Conservation (phyloP, 23 red algal species). For the Chondrus crispus region DNA sequence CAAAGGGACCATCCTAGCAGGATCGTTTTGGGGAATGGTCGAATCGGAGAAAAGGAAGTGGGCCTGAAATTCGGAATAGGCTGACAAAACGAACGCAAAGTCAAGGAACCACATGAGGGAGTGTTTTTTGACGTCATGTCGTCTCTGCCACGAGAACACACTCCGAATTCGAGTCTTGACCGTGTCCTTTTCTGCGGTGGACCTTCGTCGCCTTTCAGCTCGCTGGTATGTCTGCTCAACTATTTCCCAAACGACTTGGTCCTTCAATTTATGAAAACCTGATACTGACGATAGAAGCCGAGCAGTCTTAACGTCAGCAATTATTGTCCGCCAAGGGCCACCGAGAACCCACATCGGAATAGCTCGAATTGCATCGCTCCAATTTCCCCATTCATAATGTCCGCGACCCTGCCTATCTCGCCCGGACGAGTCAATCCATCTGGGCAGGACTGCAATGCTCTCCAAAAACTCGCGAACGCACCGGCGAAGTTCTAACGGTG, state of each 20-base stretch:
- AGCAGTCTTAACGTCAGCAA: slow-evolving; percentile 21
- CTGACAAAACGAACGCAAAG: slow-evolving; percentile 43
- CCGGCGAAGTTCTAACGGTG: slow-evolving; percentile 15
- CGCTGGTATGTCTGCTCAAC: slow-evolving; percentile 47
- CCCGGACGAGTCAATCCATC: slow-evolving; percentile 41
- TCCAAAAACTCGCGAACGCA: slow-evolving; percentile 41
- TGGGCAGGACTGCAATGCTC: slow-evolving; percentile 25
- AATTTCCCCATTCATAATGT: slow-evolving; percentile 60
- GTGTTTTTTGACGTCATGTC: slow-evolving; percentile 54
- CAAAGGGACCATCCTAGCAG: background rate
- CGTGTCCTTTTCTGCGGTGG: slow-evolving; percentile 35
- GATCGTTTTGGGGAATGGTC: slow-evolving; percentile 8
- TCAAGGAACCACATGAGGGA: slow-evolving; percentile 64
- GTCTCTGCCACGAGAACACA: slow-evolving; percentile 59
- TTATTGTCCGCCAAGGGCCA: slow-evolving; percentile 52
- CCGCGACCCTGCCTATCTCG: slow-evolving; percentile 30
- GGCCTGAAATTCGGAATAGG: slow-evolving; percentile 52
- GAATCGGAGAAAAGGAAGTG: slow-evolving; percentile 34
- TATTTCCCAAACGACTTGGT: slow-evolving; percentile 59
- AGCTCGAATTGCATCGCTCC: slow-evolving; percentile 43
- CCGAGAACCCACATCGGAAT: slow-evolving; percentile 30
- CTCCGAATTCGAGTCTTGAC: slow-evolving; percentile 53
- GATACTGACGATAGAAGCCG: slow-evolving; percentile 15
- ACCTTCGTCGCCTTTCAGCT: slow-evolving; percentile 21
- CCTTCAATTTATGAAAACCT: slow-evolving; percentile 47